phyloP scores from a whole-genome alignment of 331 rosid genomes.

The Quercus tomentella region DNA sequence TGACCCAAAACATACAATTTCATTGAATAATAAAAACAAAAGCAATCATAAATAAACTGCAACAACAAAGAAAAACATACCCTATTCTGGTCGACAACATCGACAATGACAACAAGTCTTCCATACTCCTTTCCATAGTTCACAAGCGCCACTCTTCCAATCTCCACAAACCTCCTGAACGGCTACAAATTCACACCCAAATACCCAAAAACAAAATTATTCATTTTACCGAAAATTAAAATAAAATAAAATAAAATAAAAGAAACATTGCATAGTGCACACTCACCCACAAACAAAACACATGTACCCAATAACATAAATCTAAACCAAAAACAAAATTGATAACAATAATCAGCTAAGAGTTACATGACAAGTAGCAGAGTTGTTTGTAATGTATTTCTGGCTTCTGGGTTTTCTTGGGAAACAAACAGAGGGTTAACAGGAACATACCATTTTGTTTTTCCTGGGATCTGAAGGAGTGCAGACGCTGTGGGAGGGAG shows the following conservation, averaged over 20 bases:
- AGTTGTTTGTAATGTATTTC: background rate
- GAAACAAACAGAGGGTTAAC: background rate
- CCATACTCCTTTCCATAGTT: slow-evolving; percentile 53
- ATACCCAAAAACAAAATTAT: background rate
- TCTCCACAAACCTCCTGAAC: slow-evolving; percentile 54
- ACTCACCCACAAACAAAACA: background rate
- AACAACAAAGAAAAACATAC: slow-evolving; percentile 6
- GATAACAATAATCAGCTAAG: background rate
- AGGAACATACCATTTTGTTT: slow-evolving; percentile 10
- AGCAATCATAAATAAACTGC: background rate
- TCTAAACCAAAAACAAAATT: background rate
- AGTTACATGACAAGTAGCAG: too few species aligned
- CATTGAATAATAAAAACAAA: background rate
- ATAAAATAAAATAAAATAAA: background rate
- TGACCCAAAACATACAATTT: background rate
- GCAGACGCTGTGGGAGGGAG: background rate
- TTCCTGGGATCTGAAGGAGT: background rate
- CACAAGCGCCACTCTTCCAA: slow-evolving; percentile 55
- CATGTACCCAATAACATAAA: background rate
- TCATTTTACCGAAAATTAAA: background rate
- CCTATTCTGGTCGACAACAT: slow-evolving; percentile 48
- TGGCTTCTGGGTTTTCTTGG: background rate
- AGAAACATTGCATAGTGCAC: background rate
- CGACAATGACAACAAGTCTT: slow-evolving; percentile 45
- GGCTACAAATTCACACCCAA: slow-evolving; percentile 16